Conservation (phyloP, 140 eudicot genomes). For the Bidens hawaiensis region DNA sequence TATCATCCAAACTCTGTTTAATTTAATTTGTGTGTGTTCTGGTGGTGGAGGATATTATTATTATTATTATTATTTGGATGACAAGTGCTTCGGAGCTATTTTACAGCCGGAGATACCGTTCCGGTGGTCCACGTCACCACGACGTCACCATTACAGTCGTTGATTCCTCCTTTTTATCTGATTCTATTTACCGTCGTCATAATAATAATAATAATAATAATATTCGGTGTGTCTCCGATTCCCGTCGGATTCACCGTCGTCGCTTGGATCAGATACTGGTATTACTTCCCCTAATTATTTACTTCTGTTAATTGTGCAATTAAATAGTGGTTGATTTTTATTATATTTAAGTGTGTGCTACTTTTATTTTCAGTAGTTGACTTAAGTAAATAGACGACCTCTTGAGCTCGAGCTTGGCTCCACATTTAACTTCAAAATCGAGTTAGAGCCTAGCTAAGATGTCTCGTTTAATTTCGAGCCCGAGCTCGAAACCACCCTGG, state of each 20-base stretch:
- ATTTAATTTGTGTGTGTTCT: no score
- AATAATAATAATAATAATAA: slow-evolving; percentile 1
- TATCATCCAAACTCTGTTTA: no score
- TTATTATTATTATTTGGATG: slow-evolving; percentile 48
- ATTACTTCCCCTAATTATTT: neutral
- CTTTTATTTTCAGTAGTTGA: neutral
- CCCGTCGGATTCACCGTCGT: slow-evolving; percentile 31
- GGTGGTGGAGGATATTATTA: no score
- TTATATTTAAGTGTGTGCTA: no score
- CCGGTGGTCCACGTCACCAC: slow-evolving; percentile 44
- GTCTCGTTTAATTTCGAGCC: no score
- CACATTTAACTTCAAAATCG: no score
- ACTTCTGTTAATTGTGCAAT: neutral
- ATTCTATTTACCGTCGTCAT: slow-evolving; percentile 26
- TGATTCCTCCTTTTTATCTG: slow-evolving; percentile 13
- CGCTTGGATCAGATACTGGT: slow-evolving; percentile 32
- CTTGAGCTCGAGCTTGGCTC: no score
- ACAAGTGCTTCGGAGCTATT: slow-evolving; percentile 77
- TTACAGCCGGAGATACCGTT: slow-evolving; percentile 49
- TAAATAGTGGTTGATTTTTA: neutral
- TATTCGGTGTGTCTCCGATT: slow-evolving; percentile 28
- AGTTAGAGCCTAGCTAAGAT: no score
- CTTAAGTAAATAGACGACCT: no score
- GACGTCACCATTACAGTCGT: slow-evolving; percentile 11
- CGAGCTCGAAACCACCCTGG: no score